Evolutionary conservation across 2,329 filamentous ascomycete species (phyloP).

Genomic region (Apiospora koreana): DNA sequence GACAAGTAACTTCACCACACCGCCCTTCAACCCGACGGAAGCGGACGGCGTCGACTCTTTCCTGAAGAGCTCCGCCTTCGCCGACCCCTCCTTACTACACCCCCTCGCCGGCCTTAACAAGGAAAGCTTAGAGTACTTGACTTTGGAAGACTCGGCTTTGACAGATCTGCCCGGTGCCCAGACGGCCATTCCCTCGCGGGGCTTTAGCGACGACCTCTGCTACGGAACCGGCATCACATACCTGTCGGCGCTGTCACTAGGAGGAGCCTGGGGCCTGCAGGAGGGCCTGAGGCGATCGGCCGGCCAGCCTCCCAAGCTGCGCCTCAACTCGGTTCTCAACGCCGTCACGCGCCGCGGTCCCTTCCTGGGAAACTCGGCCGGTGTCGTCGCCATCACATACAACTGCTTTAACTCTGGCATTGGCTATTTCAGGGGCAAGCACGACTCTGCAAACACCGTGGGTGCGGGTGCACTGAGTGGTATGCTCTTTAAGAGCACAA

Average conservation of each 20-base stretch:
- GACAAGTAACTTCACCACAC: constrained; percentile 52
- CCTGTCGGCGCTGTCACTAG: constrained; percentile 79
- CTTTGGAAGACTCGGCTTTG: constrained; percentile 87
- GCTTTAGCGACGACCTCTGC: constrained; percentile 97
- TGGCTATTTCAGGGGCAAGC: constrained; percentile 77
- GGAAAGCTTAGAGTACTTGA: constrained; percentile 92
- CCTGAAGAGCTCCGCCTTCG: constrained; percentile 72
- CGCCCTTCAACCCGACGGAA: constrained; percentile 69
- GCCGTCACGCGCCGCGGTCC: constrained; percentile 90
- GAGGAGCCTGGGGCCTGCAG: constrained; percentile 88
- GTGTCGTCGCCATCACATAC: constrained; percentile 93
- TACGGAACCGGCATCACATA: constrained; percentile 97
- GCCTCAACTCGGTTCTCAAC: constrained; percentile 93
- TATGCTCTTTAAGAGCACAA: constrained; percentile 95
- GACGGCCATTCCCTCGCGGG: constrained; percentile 88
- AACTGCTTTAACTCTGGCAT: constrained; percentile 89
- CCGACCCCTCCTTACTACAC: constrained; percentile 87
- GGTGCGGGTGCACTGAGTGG: constrained; percentile 84
- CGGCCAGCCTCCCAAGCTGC: constrained; percentile 80
- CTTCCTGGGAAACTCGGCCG: constrained; percentile 94
- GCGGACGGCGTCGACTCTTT: constrained; percentile 85
- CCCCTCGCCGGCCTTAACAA: constrained; percentile 91
- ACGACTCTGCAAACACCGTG: constrained; percentile 89
- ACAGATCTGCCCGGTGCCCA: constrained; percentile 83
- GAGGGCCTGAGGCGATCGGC: constrained; percentile 84